phyloP scores from a whole-genome alignment of 2,329 filamentous ascomycete species.

The Apiospora koreana region DNA sequence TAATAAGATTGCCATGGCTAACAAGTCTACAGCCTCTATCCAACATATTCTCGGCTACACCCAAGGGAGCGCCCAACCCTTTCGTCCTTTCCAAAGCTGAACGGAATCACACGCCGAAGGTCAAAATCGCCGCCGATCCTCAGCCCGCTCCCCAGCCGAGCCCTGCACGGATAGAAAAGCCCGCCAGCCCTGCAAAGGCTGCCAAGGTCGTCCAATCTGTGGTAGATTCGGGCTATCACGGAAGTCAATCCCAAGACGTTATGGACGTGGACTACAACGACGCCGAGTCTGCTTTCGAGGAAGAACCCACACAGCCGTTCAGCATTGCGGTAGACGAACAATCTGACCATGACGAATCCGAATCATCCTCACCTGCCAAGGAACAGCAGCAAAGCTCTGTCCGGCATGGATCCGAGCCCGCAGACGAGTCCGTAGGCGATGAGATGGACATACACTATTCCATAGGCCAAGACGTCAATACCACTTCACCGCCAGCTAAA shows the following conservation, averaged over 20 bases:
- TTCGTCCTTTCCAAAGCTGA: conserved; percentile 50
- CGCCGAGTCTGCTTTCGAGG: conserved; percentile 16
- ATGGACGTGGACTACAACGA: conserved; percentile 38
- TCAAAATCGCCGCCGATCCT: conserved; percentile 60
- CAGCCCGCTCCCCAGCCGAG: conserved; percentile 28
- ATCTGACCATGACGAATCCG: background rate
- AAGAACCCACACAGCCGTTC: conserved; percentile 22
- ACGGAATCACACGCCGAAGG: conserved; percentile 56
- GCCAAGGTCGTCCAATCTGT: conserved; percentile 31
- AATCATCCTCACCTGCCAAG: conserved; percentile 14
- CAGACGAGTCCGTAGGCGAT: conserved; percentile 20
- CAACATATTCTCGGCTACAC: conserved; percentile 57
- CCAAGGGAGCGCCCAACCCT: conserved; percentile 54
- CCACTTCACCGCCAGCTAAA: conserved; percentile 20
- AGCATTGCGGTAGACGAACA: conserved; percentile 1
- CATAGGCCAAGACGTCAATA: conserved; percentile 24
- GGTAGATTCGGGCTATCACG: conserved; percentile 72
- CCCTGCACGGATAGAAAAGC: conserved; percentile 17
- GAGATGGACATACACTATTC: conserved; percentile 30
- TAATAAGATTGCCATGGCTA: conserved; percentile 20
- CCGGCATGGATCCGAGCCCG: conserved; percentile 22
- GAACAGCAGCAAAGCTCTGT: conserved; percentile 21
- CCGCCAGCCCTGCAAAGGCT: conserved; percentile 24
- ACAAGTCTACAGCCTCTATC: conserved; percentile 54
- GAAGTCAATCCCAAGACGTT: conserved; percentile 61